Base-by-base conservation (phyloP, 257 asterid genomes). In the Anisodus acutangulus region DNA sequence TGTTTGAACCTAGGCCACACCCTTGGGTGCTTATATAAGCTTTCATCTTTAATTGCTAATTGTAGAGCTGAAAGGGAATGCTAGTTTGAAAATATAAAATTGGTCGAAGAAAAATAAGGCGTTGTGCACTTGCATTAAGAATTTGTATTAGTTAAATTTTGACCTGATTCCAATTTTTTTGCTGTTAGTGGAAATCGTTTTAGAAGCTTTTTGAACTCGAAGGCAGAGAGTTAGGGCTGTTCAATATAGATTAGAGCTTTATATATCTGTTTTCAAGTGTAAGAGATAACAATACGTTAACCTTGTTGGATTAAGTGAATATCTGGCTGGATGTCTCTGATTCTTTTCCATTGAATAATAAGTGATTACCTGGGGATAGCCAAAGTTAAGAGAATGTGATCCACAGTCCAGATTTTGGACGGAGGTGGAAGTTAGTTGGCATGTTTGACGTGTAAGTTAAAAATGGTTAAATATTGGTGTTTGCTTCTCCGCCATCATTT, bases 1-100 rank as follows among this genome's bases (percentile, higher is more conserved):
- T 72, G 17, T 72, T 11, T 72, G 80, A 72, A 72, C 41, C 80
- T 47, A 72, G 53, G 59, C n/a, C 41, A 72, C 11, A 47, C 59
- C 57, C 60, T 72, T 45, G 11, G 80, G 59, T 72, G 84, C 89
- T 84, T 80, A 88, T 60, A 97, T 94, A 90, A 87, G 86, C 37
- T 81, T 79, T 26, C n/a, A 43, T 84, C 78, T 86, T 67, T 58
- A 43, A 45, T 84, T 51, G 63, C 45, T 54, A 76, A 53, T 76
- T 76, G 19, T 6, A 26, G 81, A 26, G 81, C 22, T 47, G 62
- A 76, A 51, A 53, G 62, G 13, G 81, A 49, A 74, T 13, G 45
- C 6, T 49, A 22, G 13, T 76, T 76, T 26, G 43, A 49, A 41
- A 71, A 51, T 26, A 10, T 11, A 51, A 70, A 76, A 49, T 76